These are phyloP conservation scores for Phaeosphaeria sp. DNA, from an alignment of 2,329 filamentous ascomycete species.

Conservation along the genomic window DNA sequence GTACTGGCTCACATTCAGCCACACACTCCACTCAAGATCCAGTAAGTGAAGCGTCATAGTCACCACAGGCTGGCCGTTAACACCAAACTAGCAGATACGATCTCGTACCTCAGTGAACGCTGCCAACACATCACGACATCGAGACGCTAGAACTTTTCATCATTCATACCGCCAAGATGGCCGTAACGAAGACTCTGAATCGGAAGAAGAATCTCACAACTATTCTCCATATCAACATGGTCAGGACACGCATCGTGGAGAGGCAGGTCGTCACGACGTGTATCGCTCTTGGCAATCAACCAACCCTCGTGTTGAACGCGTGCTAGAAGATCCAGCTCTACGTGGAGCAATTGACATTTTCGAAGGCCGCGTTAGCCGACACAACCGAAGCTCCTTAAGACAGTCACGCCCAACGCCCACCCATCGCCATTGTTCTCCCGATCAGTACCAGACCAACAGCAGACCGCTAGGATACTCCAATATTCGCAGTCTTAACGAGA, in stretches of 20 bases:
- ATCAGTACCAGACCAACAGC: not conserved
- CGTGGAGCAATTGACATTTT: not conserved
- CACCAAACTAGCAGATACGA: not conserved
- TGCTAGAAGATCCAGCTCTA: not conserved
- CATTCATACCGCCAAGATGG: not conserved
- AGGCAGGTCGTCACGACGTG: not conserved
- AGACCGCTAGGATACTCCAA: constrained; percentile 2
- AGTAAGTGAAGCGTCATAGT: not conserved
- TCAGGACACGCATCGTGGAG: not conserved
- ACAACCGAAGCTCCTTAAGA: not conserved
- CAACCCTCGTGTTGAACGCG: not conserved
- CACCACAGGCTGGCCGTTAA: not conserved
- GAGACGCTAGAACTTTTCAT: not conserved
- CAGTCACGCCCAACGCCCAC: not conserved
- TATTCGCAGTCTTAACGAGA: not conserved
- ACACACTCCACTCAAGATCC: not conserved
- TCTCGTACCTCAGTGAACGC: not conserved
- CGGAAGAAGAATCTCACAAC: not conserved
- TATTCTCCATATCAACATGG: not conserved
- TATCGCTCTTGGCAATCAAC: not conserved
- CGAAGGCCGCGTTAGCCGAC: not conserved
- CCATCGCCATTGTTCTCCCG: not conserved
- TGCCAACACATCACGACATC: not conserved
- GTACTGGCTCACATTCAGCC: not conserved
- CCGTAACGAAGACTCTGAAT: not conserved